phyloP scores from a whole-genome alignment of 305 asterid species.

The Fraxinus velutina region DNA sequence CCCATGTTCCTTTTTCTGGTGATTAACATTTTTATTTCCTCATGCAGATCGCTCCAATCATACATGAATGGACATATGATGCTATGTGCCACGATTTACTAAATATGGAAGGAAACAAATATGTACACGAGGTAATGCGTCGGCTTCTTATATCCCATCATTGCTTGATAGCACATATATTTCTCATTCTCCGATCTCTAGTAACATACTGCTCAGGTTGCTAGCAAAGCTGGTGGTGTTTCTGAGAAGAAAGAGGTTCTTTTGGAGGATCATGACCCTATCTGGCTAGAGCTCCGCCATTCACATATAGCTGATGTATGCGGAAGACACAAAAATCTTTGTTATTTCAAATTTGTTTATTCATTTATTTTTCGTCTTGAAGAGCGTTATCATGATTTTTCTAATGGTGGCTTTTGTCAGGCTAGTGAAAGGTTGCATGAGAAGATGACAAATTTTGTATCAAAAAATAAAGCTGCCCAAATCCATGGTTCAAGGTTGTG shows the following conservation, averaged over 20 bases:
- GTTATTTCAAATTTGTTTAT: neutral
- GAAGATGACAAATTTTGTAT: constrained; percentile 91
- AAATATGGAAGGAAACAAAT: constrained; percentile 95
- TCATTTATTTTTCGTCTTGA: constrained; percentile 14
- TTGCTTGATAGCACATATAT: constrained; percentile 16
- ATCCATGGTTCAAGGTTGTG: constrained; percentile 90
- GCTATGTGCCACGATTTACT: constrained; percentile 98
- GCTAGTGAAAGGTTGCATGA: constrained; percentile 90
- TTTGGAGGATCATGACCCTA: constrained; percentile 97
- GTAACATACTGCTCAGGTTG: constrained; percentile 54
- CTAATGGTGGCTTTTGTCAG: constrained; percentile 49
- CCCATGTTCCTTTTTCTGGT: constrained; percentile 12
- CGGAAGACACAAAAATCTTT: constrained; percentile 18
- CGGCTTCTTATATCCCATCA: constrained; percentile 11
- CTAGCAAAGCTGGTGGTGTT: constrained; percentile 68
- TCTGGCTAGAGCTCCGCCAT: constrained; percentile 99
- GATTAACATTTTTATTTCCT: constrained; percentile 4
- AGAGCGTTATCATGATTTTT: neutral
- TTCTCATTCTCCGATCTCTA: constrained; percentile 13
- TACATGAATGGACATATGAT: constrained; percentile 99
- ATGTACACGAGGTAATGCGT: constrained; percentile 77
- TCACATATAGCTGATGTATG: constrained; percentile 98
- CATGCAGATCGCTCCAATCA: constrained; percentile 85
- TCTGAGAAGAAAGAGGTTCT: constrained; percentile 96
- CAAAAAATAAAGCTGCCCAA: constrained; percentile 96